Evolutionary conservation across 345 rosid genomes (phyloP).

Genomic region (Bruguiera parviflora): DNA sequence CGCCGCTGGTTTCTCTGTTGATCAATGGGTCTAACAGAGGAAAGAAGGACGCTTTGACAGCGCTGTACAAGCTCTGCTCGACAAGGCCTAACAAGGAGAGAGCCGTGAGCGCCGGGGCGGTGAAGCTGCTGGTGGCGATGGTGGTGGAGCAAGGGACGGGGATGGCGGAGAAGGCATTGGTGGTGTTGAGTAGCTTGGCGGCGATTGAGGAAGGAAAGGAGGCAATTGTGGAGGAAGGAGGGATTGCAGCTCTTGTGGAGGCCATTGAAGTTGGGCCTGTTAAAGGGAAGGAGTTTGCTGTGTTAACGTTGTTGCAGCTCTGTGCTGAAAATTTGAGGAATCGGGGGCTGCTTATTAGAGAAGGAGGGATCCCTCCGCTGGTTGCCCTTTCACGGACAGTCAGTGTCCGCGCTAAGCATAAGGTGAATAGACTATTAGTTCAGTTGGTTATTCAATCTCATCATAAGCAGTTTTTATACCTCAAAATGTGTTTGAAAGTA

Average conservation of each 20-base stretch:
- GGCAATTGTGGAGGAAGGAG: constrained; percentile 84
- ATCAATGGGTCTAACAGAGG: constrained; percentile 77
- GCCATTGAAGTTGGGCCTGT: constrained; percentile 82
- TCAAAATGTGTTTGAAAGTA: no score
- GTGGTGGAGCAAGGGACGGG: constrained; percentile 75
- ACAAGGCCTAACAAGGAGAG: constrained; percentile 80
- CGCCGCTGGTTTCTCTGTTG: constrained; percentile 79
- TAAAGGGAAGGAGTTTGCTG: constrained; percentile 90
- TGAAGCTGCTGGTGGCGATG: constrained; percentile 76
- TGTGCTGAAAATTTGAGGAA: constrained; percentile 71
- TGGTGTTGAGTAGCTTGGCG: constrained; percentile 73
- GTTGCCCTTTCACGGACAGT: constrained; percentile 92
- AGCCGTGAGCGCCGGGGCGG: constrained; percentile 85
- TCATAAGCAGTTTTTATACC: no score
- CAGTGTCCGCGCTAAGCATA: constrained; percentile 67
- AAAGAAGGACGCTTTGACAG: constrained; percentile 82
- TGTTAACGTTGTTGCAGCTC: constrained; percentile 73
- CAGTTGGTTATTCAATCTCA: no score
- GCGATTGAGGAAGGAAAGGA: constrained; percentile 65
- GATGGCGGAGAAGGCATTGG: constrained; percentile 97
- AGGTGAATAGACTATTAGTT: constrained; percentile 33
- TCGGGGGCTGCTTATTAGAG: constrained; percentile 84
- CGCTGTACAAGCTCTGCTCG: constrained; percentile 88
- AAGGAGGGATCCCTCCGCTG: constrained; percentile 98
- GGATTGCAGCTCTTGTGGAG: constrained; percentile 84